A percentile compares a stretch with the other conserved stretches of the same genome.
Evolutionary conservation across 495 filamentous ascomycete species (phyloP).

Genomic region (Rusavskia elegans): DNA sequence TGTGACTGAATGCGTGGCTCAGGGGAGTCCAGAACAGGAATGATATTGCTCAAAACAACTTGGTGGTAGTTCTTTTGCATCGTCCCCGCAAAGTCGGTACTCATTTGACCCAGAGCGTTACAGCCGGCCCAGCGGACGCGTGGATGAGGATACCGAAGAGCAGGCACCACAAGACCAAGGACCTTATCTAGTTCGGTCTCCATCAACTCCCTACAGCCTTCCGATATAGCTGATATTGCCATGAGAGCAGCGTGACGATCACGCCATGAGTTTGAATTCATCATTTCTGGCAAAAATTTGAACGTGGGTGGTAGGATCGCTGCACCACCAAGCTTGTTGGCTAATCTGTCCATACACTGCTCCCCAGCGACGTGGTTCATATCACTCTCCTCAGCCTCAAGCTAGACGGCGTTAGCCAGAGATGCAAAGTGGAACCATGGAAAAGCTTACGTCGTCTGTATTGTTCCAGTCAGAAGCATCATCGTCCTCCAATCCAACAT

Average conservation of each 20-base stretch:
- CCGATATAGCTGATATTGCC: constrained; percentile 98
- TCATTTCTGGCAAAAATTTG: constrained; percentile 93
- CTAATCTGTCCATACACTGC: constrained; percentile 95
- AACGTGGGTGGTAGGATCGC: constrained; percentile 87
- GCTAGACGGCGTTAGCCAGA: constrained; percentile 25
- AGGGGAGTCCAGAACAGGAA: constrained; percentile 76
- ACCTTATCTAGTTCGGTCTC: constrained; percentile 86
- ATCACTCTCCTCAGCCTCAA: constrained; percentile 92
- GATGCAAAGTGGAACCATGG: background rate
- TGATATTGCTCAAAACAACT: constrained; percentile 71
- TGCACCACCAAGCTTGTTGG: constrained; percentile 88
- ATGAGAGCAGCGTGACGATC: constrained; percentile 96
- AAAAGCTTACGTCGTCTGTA: constrained; percentile 66
- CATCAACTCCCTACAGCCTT: constrained; percentile 95
- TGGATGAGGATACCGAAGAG: constrained; percentile 80
- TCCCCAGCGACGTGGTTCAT: constrained; percentile 96
- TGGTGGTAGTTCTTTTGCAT: constrained; percentile 96
- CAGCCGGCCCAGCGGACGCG: constrained; percentile 96
- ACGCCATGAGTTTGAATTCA: constrained; percentile 85
- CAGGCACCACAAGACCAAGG: constrained; percentile 80
- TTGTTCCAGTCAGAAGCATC: constrained; percentile 88
- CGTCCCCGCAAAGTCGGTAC: constrained; percentile 94
- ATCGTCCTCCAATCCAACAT: constrained; percentile 88
- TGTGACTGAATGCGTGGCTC: constrained; percentile 95
- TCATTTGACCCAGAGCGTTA: constrained; percentile 99